Conservation (phyloP, 2,329 filamentous ascomycete species). For the Ophiocordyceps camponoti-rufipedis region DNA sequence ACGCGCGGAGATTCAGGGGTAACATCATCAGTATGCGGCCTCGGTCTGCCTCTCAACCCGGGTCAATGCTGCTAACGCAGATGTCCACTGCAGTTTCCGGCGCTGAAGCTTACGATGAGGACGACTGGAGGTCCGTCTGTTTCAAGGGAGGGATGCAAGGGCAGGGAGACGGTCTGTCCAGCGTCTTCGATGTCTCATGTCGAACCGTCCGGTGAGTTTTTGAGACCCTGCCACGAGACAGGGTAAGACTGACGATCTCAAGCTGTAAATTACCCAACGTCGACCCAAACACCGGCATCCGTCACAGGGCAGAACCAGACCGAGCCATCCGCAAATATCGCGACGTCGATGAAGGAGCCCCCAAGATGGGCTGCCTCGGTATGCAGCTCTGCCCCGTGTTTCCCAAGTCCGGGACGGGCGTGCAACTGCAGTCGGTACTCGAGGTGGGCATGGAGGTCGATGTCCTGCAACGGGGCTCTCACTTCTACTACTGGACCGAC, state of each 20-base stretch:
- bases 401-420: constrained; percentile 9
- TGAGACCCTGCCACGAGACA: neutral
- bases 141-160: constrained; percentile 24
- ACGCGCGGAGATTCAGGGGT: constrained; percentile 47
- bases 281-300: constrained; percentile 39
- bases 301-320: constrained; percentile 37
- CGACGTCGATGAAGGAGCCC: constrained; percentile 41
- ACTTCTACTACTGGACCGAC: constrained; percentile 17
- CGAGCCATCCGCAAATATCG: constrained; percentile 37
- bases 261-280: constrained; percentile 56
- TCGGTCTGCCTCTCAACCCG: no score
- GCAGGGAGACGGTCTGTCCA: constrained; percentile 9
- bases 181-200: constrained; percentile 36
- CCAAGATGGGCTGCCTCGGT: constrained; percentile 37
- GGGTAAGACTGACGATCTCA: neutral
- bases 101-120: constrained; percentile 46
- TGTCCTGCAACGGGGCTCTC: constrained; percentile 27
- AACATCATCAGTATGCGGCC: constrained; percentile 44
- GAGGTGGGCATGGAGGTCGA: constrained; percentile 38
- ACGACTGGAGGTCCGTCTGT: constrained; percentile 45
- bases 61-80: neutral
- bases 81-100: constrained; percentile 29
- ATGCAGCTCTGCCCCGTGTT: constrained; percentile 47
- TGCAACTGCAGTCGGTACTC: constrained; percentile 23
- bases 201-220: constrained; percentile 39